phyloP scores from a whole-genome alignment of 2,329 filamentous ascomycete species.

The Arthroderma sp. region DNA sequence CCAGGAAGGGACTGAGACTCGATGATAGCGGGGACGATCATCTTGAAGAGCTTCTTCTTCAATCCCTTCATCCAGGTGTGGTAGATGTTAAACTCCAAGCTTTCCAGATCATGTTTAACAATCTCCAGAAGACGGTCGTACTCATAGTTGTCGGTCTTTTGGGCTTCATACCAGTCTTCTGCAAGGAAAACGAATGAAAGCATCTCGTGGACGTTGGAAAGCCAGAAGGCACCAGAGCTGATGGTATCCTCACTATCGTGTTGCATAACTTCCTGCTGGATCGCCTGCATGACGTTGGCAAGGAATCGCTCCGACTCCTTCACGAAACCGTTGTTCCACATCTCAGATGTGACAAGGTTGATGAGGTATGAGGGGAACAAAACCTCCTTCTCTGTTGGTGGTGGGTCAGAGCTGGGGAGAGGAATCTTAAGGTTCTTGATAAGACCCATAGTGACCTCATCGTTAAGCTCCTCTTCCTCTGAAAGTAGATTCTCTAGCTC shows the following conservation, averaged over 20 bases:
- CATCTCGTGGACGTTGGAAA: slow-evolving; percentile 99
- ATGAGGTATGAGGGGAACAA: slow-evolving; percentile 98
- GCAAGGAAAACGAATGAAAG: slow-evolving; percentile 97
- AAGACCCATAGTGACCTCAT: slow-evolving; percentile 90
- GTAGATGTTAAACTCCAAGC: slow-evolving; percentile 98
- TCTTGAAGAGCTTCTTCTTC: slow-evolving; percentile 98
- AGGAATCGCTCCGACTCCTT: slow-evolving; percentile 98
- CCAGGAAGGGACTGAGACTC: slow-evolving; percentile 96
- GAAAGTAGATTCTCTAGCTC: slow-evolving; percentile 89
- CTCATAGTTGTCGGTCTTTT: slow-evolving; percentile 98
- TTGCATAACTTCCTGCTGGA: slow-evolving; percentile 98
- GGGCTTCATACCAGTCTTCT: slow-evolving; percentile 98
- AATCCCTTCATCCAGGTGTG: slow-evolving; percentile 99
- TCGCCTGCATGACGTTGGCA: slow-evolving; percentile 98
- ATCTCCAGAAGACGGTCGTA: slow-evolving; percentile 96
- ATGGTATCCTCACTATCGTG: slow-evolving; percentile 95
- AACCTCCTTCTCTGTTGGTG: slow-evolving; percentile 95
- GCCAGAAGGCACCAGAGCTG: slow-evolving; percentile 95
- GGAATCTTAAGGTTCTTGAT: slow-evolving; percentile 97
- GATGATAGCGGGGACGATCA: slow-evolving; percentile 98
- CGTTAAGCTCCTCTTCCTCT: slow-evolving; percentile 90
- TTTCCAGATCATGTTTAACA: slow-evolving; percentile 97
- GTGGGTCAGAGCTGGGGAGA: slow-evolving; percentile 69
- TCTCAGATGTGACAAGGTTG: slow-evolving; percentile 96
- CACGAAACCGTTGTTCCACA: slow-evolving; percentile 99